A percentile compares a stretch with the other conserved stretches of the same genome.
phyloP scores from a whole-genome alignment of 306 rosid genomes.

The Parietaria judaica region DNA sequence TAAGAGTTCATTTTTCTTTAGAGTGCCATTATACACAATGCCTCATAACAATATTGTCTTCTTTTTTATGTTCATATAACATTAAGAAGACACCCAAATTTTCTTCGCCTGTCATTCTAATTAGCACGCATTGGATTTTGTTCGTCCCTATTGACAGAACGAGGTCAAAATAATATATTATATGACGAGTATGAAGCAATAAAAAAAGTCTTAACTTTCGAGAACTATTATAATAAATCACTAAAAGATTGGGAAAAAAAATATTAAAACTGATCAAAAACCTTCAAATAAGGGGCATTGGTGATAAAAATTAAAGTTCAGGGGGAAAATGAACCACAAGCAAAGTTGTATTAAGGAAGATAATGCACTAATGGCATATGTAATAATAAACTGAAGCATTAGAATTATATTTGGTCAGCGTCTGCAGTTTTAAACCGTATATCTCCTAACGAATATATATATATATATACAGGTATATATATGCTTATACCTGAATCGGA shows the following conservation, averaged over 20 bases:
- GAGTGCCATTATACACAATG: not conserved
- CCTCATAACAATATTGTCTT: not conserved
- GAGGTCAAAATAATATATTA: too few species aligned
- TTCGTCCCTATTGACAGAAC: too few species aligned
- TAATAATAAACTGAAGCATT: not conserved
- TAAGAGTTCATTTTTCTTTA: conserved; percentile 16
- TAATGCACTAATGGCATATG: not conserved
- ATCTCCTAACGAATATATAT: not conserved
- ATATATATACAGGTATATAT: too few species aligned
- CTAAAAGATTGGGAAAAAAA: too few species aligned
- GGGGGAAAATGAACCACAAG: not conserved
- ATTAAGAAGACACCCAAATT: not conserved
- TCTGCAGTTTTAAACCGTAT: not conserved
- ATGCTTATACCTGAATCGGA: conserved; percentile 41
- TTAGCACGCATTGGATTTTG: too few species aligned
- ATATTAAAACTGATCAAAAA: too few species aligned
- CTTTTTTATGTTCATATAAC: not conserved
- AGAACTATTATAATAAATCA: too few species aligned
- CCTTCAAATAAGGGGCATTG: too few species aligned
- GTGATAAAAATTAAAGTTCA: too few species aligned
- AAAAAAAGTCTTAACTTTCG: too few species aligned
- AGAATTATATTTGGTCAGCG: not conserved
- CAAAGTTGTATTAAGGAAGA: not conserved
- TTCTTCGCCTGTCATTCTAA: not conserved
- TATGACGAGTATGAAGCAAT: too few species aligned